phyloP scores from a whole-genome alignment of 768 basidiomycete species.

The Kondoa malvinella region DNA sequence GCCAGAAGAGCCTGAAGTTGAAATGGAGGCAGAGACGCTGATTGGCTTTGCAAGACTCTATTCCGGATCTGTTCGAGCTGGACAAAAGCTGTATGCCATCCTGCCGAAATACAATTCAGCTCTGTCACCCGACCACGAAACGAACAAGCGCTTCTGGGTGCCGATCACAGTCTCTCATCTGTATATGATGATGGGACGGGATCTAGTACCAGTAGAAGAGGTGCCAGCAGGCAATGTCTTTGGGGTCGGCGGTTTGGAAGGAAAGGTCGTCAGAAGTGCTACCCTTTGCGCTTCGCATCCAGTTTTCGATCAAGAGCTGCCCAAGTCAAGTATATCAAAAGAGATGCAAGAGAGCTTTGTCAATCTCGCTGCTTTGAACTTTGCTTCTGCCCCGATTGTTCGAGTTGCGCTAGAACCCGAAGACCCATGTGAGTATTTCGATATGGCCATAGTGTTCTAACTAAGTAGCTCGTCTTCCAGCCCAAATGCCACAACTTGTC shows the following conservation, averaged over 20 bases:
- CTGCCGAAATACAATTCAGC: conserved; percentile 68
- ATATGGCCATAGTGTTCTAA: background rate
- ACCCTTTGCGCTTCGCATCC: conserved; percentile 48
- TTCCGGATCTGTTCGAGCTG: conserved; percentile 60
- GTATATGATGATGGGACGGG: conserved; percentile 96
- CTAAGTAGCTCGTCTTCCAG: conserved; percentile 21
- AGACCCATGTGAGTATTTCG: conserved; percentile 36
- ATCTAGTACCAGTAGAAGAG: conserved; percentile 62
- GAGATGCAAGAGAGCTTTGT: conserved; percentile 45
- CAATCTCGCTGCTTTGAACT: conserved; percentile 58
- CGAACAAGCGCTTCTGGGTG: conserved; percentile 48
- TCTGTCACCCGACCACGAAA: conserved; percentile 47
- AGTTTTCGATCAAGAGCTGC: conserved; percentile 26
- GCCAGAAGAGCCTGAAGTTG: conserved; percentile 8
- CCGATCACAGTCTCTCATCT: conserved; percentile 52
- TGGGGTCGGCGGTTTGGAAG: conserved; percentile 73
- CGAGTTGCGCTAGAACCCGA: conserved; percentile 82
- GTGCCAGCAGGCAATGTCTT: conserved; percentile 90
- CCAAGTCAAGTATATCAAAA: conserved; percentile 26
- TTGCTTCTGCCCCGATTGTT: conserved; percentile 65
- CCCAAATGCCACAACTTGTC: conserved; percentile 77
- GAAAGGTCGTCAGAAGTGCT: conserved; percentile 74
- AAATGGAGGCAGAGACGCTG: conserved; percentile 42
- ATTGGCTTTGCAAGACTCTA: conserved; percentile 90
- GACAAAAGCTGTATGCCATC: conserved; percentile 50